These are phyloP conservation scores for Stentor roeselii DNA, from an alignment of 73 alveolate genomes.

Conservation along the genomic window DNA sequence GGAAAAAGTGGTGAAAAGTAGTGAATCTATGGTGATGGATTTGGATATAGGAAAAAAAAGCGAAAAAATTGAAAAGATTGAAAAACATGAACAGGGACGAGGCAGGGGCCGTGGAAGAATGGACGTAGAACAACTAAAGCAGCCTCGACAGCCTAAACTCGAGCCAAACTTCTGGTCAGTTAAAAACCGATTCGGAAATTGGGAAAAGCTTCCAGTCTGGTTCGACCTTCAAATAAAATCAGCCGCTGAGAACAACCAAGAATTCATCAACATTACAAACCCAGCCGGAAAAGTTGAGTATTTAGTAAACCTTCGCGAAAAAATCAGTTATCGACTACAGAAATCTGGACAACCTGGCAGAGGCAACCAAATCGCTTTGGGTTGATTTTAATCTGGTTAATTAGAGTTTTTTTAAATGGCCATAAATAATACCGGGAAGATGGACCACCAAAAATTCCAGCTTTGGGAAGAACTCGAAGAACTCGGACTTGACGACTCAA, in stretches of 20 bases:
- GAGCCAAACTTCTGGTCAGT: neutral
- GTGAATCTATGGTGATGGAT: neutral
- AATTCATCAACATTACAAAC: no score
- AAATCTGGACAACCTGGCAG: neutral
- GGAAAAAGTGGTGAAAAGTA: neutral
- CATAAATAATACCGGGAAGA: neutral
- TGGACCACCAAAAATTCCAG: neutral
- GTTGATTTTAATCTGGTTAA: no score
- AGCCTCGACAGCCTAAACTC: neutral
- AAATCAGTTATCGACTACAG: neutral
- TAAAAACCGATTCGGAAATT: neutral
- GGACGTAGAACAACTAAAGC: neutral
- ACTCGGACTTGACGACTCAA: neutral
- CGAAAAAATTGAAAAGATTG: neutral
- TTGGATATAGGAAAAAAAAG: neutral
- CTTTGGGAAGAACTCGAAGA: neutral
- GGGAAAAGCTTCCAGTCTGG: conserved; percentile 6
- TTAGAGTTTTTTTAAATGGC: no score
- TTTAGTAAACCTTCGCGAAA: neutral
- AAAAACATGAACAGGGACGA: neutral
- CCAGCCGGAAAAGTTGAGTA: no score
- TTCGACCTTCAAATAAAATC: neutral
- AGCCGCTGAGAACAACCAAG: neutral
- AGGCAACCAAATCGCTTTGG: neutral
- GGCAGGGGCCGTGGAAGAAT: neutral